Evolutionary conservation across 495 filamentous ascomycete genomes (phyloP), one percentile per base, ranked within the genome.

Genomic region (Apodospora peruviana): DNA sequence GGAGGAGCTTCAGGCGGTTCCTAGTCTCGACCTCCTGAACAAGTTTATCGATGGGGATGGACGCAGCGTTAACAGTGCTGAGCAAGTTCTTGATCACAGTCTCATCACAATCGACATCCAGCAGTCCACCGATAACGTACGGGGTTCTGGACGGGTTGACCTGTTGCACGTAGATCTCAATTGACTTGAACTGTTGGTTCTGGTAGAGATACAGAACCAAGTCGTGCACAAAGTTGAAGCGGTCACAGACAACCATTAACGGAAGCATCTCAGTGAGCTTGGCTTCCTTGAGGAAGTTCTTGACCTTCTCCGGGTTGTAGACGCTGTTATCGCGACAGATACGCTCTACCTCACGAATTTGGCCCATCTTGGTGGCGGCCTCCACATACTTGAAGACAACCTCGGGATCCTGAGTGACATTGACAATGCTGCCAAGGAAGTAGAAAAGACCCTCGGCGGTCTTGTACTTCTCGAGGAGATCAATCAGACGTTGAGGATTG

Each of bases 351-450:
- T 99, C 93, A 47, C 84, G 87, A 55, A 95, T 79, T 65, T 99
- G 91, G 8, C 80, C 80, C 80, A 94, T 94, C 59, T 81, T 83
- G 41, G 91, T 95, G 25, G 94, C 93, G 47, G 94, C 90, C 71
- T 97, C 90, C 44, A 99, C 94, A 68, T 99, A 99, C 77, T 99
- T 99, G 83, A 96, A 99, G 67, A 88, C 83, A 35, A 99, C 93
- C 59, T 99, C 94, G 19, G 85, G 71, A 60, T 99, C 94, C 67
- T 96, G 88, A 51, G 87, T 94, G 20, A 99, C 71, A 64, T 99
- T 99, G 69, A 99, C 93, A 53, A 99, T 91, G 62, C 90, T 93
- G 43, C 91, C 91, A 45, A 99, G 81, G 71, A 96, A 99, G 75
- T 91, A 96, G 79, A 93, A 99, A 14, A 99, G 81, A 64, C 93